A percentile compares a stretch with the other conserved stretches of the same genome.
These are phyloP conservation scores for Porphyrellus cyaneotinctus DNA, from an alignment of 768 basidiomycete genomes.

Conservation along the genomic window DNA sequence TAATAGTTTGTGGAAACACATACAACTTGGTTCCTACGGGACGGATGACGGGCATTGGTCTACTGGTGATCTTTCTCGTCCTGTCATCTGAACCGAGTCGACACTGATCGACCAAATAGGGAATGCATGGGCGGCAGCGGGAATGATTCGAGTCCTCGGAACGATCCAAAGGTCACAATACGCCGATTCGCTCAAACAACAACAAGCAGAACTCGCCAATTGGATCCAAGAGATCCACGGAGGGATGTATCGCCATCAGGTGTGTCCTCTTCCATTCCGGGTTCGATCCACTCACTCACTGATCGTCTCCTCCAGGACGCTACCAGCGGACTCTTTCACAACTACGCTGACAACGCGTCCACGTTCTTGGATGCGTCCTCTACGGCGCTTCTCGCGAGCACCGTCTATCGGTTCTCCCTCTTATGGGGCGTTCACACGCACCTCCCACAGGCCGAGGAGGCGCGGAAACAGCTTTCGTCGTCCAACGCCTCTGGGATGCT, in stretches of 20 bases:
- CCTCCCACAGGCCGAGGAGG: constrained; percentile 55
- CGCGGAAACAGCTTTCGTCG: constrained; percentile 39
- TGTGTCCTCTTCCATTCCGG: constrained; percentile 31
- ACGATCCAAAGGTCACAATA: constrained; percentile 66
- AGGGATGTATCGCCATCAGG: constrained; percentile 63
- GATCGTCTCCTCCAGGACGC: neutral
- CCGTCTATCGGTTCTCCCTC: constrained; percentile 69
- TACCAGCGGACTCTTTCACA: constrained; percentile 44
- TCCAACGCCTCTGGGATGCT: constrained; percentile 19
- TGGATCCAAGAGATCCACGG: constrained; percentile 73
- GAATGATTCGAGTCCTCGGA: constrained; percentile 77
- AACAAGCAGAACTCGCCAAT: constrained; percentile 53
- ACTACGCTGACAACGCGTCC: constrained; percentile 58
- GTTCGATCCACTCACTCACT: too few species aligned
- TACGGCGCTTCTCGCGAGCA: constrained; percentile 69
- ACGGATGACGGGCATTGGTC: constrained; percentile 76
- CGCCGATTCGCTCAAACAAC: constrained; percentile 40
- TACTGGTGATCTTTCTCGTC: constrained; percentile 46
- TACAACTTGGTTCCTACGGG: constrained; percentile 50
- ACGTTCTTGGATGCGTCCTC: constrained; percentile 73
- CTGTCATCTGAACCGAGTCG: neutral
- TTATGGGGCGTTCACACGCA: constrained; percentile 45
- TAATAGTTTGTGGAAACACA: constrained; percentile 71
- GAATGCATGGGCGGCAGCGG: constrained; percentile 87
- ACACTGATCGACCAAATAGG: constrained; percentile 38